These are phyloP conservation scores for Straminergon stramineum DNA, from an alignment of 225 moss, liverwort and hornwort genomes.

Conservation along the genomic window DNA sequence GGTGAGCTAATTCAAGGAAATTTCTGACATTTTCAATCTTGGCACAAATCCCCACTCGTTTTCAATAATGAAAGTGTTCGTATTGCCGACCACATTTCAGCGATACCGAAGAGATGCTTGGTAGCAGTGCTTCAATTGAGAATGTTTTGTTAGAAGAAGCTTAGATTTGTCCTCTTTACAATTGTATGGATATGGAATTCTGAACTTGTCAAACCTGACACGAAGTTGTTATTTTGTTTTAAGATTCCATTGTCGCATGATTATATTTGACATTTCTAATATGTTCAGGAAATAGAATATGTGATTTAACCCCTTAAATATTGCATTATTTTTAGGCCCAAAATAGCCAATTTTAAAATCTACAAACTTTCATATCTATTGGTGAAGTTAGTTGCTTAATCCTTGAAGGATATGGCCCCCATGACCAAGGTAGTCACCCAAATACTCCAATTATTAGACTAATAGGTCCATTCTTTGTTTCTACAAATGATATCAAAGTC, in stretches of 20 bases:
- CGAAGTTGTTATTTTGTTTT: not conserved
- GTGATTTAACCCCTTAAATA: too few species aligned
- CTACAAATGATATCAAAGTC: not conserved
- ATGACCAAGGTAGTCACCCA: not conserved
- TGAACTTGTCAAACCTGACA: not conserved
- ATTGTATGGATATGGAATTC: not conserved
- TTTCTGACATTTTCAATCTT: not conserved
- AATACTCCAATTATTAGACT: not conserved
- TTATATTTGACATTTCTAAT: not conserved
- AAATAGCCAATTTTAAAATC: not conserved
- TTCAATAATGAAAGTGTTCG: not conserved
- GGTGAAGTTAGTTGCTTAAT: fast-evolving
- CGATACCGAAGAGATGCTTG: not conserved
- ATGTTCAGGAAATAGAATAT: not conserved
- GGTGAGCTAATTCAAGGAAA: too few species aligned
- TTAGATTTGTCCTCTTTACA: not conserved
- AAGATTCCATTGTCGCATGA: not conserved
- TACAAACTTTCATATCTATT: not conserved
- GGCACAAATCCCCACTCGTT: not conserved
- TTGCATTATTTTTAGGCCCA: not conserved
- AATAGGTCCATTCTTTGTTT: not conserved
- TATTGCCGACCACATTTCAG: not conserved
- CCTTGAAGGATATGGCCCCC: fast-evolving
- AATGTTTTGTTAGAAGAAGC: not conserved
- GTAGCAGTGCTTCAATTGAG: not conserved